Percentiles rank a stretch among this genome's conserved stretches.
Conservation (phyloP, 768 basidiomycete genomes). For the Tricholoma sp. region DNA sequence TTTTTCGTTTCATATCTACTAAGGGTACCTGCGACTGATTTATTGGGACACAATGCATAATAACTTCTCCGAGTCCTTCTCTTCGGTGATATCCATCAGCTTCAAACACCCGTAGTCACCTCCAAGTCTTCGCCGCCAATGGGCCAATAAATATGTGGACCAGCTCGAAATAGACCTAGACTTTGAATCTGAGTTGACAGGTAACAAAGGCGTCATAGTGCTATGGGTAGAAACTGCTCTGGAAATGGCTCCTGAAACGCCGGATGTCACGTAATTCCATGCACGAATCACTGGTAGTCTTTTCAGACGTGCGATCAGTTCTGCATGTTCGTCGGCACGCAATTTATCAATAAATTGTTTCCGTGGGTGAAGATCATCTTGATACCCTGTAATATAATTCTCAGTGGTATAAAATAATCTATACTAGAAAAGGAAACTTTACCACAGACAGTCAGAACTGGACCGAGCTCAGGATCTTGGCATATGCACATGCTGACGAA, state of each 20-base stretch:
- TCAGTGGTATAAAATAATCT: not conserved
- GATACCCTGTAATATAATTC: not conserved
- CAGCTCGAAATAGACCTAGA: not conserved
- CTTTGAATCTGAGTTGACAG: not conserved
- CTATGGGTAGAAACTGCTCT: not conserved
- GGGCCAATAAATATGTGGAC: not conserved
- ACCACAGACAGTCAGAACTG: not conserved
- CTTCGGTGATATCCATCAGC: not conserved
- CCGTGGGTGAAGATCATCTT: not conserved
- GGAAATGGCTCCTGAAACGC: not conserved
- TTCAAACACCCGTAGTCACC: not conserved
- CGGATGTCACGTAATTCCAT: not conserved
- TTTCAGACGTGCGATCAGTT: not conserved
- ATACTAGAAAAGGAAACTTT: not conserved
- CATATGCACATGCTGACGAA: not conserved
- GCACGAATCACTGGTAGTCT: not conserved
- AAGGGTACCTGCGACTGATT: not conserved
- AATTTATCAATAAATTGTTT: not conserved
- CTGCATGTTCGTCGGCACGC: not conserved
- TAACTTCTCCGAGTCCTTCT: not conserved
- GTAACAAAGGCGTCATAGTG: not conserved
- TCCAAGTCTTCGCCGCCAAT: not conserved
- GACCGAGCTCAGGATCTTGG: not conserved
- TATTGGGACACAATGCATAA: not conserved
- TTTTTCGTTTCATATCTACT: no score